phyloP scores from a whole-genome alignment of 148 eudicot species.

The Fallopia convolvulus region DNA sequence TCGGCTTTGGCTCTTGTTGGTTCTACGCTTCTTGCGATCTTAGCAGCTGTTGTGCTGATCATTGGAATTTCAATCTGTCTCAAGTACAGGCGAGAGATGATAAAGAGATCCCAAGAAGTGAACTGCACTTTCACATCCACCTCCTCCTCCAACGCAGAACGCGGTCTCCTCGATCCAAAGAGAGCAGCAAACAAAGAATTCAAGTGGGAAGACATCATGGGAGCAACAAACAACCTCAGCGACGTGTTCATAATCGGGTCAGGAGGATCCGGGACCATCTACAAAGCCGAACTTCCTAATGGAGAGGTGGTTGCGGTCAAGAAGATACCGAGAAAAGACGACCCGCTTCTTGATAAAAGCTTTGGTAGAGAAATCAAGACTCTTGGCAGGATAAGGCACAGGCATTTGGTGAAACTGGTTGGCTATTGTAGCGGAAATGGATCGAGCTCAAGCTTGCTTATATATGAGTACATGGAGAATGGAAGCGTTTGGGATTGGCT shows the following conservation, averaged over 20 bases:
- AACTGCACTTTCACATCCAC: conserved; percentile 45
- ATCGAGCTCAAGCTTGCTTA: conserved; percentile 55
- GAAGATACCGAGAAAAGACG: conserved; percentile 66
- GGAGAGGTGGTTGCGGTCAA: conserved; percentile 83
- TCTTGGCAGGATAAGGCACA: conserved; percentile 83
- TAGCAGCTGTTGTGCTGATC: conserved; percentile 48
- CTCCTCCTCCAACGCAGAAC: conserved; percentile 63
- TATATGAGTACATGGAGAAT: conserved; percentile 92
- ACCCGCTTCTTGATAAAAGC: conserved; percentile 61
- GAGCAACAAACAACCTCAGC: conserved; percentile 79
- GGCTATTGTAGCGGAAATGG: conserved; percentile 70
- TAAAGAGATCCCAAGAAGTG: conserved; percentile 29
- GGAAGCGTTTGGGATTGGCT: conserved; percentile 98
- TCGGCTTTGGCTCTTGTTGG: conserved; percentile 37
- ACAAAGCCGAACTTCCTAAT: conserved; percentile 57
- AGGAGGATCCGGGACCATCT: conserved; percentile 88
- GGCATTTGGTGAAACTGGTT: conserved; percentile 79
- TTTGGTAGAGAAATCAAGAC: conserved; percentile 85
- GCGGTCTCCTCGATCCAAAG: conserved; percentile 42
- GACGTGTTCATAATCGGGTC: conserved; percentile 81
- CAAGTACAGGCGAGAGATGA: conserved; percentile 36
- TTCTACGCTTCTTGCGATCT: conserved; percentile 43
- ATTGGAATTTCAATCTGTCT: conserved; percentile 54
- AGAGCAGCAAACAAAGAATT: conserved; percentile 41
- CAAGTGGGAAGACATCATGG: conserved; percentile 88